Evolutionary conservation across 2,329 filamentous ascomycete species (phyloP), one percentile per base, ranked within the genome.

Genomic region (Fusarium abutilonis): DNA sequence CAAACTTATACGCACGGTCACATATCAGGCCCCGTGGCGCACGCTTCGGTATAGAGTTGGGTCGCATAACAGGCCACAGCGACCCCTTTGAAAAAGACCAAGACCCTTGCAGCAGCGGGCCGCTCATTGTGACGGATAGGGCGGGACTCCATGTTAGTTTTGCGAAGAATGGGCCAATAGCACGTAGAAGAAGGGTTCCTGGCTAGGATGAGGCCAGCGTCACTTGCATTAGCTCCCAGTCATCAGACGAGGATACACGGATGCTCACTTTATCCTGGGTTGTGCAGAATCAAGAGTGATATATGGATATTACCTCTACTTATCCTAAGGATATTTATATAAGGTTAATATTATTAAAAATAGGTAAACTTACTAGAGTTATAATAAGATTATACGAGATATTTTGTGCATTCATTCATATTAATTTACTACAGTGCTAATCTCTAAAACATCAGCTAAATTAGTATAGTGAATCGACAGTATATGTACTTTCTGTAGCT

Each of bases 191-290:
- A n/a, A 48, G 56, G 50, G 54, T 51, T 60, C 56, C 48, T 68
- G 67, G 63, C 63, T 66, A 55, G 63, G 62, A 51, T 69, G 67
- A 66, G 67, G 60, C 56, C 49, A 63, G 66, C 57, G 67, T 69
- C 67, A 69, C 67, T 66, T 58, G 67, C 67, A 69, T 69, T 64
- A 69, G 67, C 43, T 59, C 62, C 49, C n/a, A 63, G 62, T 62
- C 57, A 60, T 65, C 50, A 58, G 62, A 56, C 53, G 58, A 56
- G 62, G 63, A 49, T 63, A 43, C 34, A 35, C 19, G 28, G 62
- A 53, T 47, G 41, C 49, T 44, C 35, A 19, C 19, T 19, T 19
- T 19, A 19, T 19, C 19, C 19, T 19, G 6, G 23, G 23, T 26
- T 26, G 23, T 26, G 23, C 23, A 26, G 23, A 26, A 26, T 3